Evolutionary conservation across 2,329 filamentous ascomycete genomes (phyloP).

Genomic region (Coniochaeta sp.): DNA sequence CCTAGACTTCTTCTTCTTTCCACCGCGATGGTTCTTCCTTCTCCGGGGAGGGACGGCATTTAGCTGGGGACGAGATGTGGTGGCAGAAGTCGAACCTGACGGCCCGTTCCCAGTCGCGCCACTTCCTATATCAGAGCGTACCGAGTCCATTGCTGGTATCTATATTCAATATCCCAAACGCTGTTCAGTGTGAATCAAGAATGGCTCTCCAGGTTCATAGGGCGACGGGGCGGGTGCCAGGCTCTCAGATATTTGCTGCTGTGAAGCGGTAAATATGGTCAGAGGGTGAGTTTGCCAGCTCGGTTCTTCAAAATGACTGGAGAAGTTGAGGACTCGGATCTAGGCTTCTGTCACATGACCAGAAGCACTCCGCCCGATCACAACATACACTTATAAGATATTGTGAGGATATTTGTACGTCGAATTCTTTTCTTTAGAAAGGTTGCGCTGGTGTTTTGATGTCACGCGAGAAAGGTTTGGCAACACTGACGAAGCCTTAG

Average conservation of each 20-base stretch:
- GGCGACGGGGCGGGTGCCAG: background rate
- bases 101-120: background rate
- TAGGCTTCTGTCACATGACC: background rate
- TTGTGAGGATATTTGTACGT: background rate
- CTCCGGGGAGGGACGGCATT: slow-evolving; percentile 48
- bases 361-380: background rate
- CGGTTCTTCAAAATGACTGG: background rate
- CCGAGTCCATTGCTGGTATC: background rate
- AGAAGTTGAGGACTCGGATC: background rate
- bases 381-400: background rate
- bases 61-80: slow-evolving; percentile 34
- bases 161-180: too few relatives aligned
- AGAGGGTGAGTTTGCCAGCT: background rate
- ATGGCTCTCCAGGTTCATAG: background rate
- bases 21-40: slow-evolving; percentile 68
- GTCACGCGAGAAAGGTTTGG: background rate
- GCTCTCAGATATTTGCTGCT: background rate
- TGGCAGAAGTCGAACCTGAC: background rate
- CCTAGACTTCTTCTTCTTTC: slow-evolving; percentile 53
- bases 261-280: background rate
- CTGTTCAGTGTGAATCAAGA: too few relatives aligned
- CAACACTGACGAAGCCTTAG: background rate
- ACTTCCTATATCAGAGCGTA: background rate
- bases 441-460: background rate
- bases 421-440: background rate